These are phyloP conservation scores for Albifimbria verrucaria DNA, from an alignment of 2,329 filamentous ascomycete genomes.

Conservation along the genomic window DNA sequence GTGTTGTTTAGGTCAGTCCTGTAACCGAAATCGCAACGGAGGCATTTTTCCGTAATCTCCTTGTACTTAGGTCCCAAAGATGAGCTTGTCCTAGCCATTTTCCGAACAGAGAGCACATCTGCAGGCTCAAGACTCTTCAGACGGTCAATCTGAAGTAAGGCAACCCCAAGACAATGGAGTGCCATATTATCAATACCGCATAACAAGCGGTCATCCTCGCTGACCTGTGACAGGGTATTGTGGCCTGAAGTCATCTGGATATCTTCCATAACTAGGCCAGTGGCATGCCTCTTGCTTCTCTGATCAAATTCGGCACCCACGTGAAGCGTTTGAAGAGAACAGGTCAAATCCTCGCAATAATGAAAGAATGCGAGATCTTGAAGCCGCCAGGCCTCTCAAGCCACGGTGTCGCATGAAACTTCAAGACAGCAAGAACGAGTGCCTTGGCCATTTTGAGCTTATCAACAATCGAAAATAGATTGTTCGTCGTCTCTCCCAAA, in stretches of 20 bases:
- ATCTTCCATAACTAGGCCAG: neutral
- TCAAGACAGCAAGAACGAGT: neutral
- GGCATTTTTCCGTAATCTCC: conserved; percentile 18
- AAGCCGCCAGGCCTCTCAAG: neutral
- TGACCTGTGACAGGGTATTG: neutral
- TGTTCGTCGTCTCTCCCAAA: neutral
- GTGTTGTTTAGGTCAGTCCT: conserved; percentile 5
- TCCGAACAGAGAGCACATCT: conserved; percentile 18
- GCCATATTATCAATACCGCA: conserved; percentile 20
- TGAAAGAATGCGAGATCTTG: neutral
- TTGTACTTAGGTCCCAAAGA: conserved; percentile 16
- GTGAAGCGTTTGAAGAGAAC: neutral
- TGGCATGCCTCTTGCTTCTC: neutral
- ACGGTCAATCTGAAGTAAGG: conserved; percentile 22
- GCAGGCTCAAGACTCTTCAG: conserved; percentile 15
- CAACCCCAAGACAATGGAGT: conserved; percentile 22
- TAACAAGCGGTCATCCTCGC: conserved; percentile 8
- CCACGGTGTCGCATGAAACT: neutral
- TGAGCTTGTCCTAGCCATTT: conserved; percentile 5
- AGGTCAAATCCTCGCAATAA: neutral
- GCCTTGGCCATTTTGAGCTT: neutral
- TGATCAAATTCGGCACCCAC: neutral
- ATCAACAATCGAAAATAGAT: neutral
- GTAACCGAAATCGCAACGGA: conserved; percentile 21
- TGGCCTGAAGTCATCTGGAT: neutral